A percentile compares a stretch with the other conserved stretches of the same genome.
Evolutionary conservation across 139 green algal species (phyloP).

Genomic region (Chlamydomonas schloesseri): DNA sequence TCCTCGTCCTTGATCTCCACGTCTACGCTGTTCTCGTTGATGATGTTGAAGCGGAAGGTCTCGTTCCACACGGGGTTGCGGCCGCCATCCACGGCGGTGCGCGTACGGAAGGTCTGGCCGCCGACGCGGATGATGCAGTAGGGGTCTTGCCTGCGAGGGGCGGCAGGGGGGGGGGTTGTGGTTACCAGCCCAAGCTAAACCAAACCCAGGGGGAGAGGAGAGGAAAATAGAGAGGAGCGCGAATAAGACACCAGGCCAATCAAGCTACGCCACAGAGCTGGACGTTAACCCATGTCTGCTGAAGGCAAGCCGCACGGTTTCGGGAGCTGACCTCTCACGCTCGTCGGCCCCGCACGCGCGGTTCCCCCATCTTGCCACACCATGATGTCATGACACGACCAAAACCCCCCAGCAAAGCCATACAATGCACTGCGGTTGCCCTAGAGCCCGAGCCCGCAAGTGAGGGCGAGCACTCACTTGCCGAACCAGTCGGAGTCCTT

Average conservation of each 20-base stretch:
- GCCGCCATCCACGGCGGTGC: background rate
- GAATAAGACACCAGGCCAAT: background rate
- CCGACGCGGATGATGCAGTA: slow-evolving; percentile 23
- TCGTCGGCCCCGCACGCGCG: too few relatives aligned
- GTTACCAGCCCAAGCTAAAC: too few relatives aligned
- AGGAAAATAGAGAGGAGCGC: background rate
- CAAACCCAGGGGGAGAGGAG: background rate
- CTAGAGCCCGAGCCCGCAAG: background rate
- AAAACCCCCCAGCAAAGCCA: too few relatives aligned
- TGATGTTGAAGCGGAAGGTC: slow-evolving; percentile 44
- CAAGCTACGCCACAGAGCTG: background rate
- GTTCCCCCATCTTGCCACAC: too few relatives aligned
- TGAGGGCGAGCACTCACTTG: background rate
- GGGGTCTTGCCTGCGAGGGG: slow-evolving; percentile 34
- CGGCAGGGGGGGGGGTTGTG: too few relatives aligned
- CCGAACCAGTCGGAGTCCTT: slow-evolving; percentile 8
- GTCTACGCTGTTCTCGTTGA: slow-evolving; percentile 24
- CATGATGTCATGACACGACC: too few relatives aligned
- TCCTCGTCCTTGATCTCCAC: slow-evolving; percentile 19
- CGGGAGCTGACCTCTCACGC: too few relatives aligned
- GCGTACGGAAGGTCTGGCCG: slow-evolving; percentile 8
- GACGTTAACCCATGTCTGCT: too few relatives aligned
- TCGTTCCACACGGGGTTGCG: slow-evolving; percentile 42
- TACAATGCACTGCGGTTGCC: too few relatives aligned
- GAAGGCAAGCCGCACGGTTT: too few relatives aligned